phyloP scores from a whole-genome alignment of 2,329 filamentous ascomycete species.

The Penicillium sp. region DNA sequence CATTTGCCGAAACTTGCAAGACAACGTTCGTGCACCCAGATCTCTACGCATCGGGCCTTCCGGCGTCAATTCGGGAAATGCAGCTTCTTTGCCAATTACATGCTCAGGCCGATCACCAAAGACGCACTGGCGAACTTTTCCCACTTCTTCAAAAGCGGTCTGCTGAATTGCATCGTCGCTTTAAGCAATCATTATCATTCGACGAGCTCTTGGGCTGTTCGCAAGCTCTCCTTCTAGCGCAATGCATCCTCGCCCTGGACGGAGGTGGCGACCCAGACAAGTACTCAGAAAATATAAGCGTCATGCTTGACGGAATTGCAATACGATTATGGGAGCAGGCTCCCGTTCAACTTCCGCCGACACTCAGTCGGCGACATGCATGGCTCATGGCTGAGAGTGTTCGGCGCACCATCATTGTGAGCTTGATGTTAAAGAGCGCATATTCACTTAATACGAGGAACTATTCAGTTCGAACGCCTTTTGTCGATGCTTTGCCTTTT shows the following conservation, averaged over 20 bases:
- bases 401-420: constrained; percentile 33
- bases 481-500: constrained; percentile 31
- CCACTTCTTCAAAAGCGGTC: constrained; percentile 15
- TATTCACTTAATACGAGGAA: constrained; percentile 30
- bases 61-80: constrained; percentile 17
- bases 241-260: constrained; percentile 25
- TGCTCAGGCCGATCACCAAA: constrained; percentile 1
- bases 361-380: constrained; percentile 25
- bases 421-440: constrained; percentile 30
- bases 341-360: constrained; percentile 24
- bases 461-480: constrained; percentile 29
- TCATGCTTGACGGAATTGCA: constrained; percentile 19
- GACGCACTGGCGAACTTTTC: neutral
- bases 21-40: constrained; percentile 29
- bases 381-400: constrained; percentile 36
- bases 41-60: constrained; percentile 11
- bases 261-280: constrained; percentile 1
- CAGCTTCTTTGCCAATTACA: constrained; percentile 22
- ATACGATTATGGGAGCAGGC: constrained; percentile 26
- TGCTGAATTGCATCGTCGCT: constrained; percentile 8
- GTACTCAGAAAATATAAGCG: constrained; percentile 18
- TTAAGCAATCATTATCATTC: constrained; percentile 16
- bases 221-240: constrained; percentile 26
- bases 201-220: constrained; percentile 26
- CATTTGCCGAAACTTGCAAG: constrained; percentile 20